phyloP scores from a whole-genome alignment of 2,329 filamentous ascomycete genomes.

The Tympanopsis confertula region DNA sequence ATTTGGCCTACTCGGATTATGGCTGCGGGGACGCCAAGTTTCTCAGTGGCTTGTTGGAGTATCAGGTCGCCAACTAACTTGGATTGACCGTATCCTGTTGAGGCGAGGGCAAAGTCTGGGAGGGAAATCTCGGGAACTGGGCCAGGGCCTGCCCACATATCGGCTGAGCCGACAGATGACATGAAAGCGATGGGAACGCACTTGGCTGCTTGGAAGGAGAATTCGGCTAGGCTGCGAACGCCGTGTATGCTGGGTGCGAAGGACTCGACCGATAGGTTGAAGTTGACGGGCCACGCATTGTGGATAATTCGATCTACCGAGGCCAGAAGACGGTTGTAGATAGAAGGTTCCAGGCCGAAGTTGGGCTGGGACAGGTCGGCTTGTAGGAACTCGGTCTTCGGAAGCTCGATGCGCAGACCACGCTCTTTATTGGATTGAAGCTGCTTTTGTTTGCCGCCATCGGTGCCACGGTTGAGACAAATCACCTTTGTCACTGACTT shows the following conservation, averaged over 20 bases:
- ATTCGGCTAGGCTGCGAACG: conserved; percentile 34
- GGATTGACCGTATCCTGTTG: conserved; percentile 27
- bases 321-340: conserved; percentile 20
- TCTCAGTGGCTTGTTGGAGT: conserved; percentile 22
- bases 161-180: conserved; percentile 26
- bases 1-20: conserved; percentile 35
- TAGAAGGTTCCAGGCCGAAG: conserved; percentile 30
- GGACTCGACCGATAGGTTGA: conserved; percentile 32
- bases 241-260: conserved; percentile 38
- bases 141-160: conserved; percentile 16
- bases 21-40: conserved; percentile 22
- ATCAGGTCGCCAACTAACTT: conserved; percentile 29
- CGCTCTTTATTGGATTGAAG: neutral
- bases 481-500: conserved; percentile 9
- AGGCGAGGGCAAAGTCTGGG: conserved; percentile 16
- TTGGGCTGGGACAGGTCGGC: conserved; percentile 31
- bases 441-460: neutral
- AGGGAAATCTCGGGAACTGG: conserved; percentile 25
- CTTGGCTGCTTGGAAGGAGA: conserved; percentile 19
- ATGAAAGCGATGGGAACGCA: conserved; percentile 27
- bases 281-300: conserved; percentile 44
- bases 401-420: conserved; percentile 15
- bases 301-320: conserved; percentile 35
- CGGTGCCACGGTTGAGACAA: conserved; percentile 14
- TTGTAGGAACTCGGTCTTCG: conserved; percentile 32